Base-by-base conservation (phyloP, 306 rosid genomes). In the Cajanus cajan region DNA sequence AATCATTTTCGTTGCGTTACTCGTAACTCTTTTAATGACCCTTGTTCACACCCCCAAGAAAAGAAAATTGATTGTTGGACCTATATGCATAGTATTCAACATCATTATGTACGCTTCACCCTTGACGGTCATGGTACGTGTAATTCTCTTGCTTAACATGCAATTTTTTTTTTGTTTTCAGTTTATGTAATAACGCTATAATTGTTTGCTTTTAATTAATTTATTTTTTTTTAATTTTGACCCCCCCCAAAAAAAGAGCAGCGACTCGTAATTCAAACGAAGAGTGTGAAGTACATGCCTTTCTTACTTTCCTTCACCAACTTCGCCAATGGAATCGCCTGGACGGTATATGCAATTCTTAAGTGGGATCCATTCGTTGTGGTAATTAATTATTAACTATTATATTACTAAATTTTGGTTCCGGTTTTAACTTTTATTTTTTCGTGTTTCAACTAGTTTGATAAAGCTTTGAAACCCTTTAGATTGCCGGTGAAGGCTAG, bases 251-350 rank as follows among this genome's bases (percentile, higher is more conserved):
- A 66, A 54, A 36, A 58, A 61, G 78, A 61, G 57, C 84, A 95
- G 99, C 45, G 74, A 15, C 80, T 11, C 74, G 99, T 95, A 21
- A 78, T 93, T 74, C 79, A 18, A 78, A 86, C 94, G 4, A 91
- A 82, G 89, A 91, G 99, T 12, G 99, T 95, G n/a, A 91, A 86
- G 73, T 93, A 91, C 75, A 95, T 95, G 98, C 98, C 99, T 0
- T 89, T 95, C 71, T 54, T 59, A 39, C 94, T 93, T 57, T 93
- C 99, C 4, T 47, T 95, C 0, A 74, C 94, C 18, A 89, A 71
- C 87, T 88, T 95, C 55, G 37, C 21, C 75, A 91, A 93, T 62
- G 97, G 92, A 39, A 0, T 77, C 9, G 4, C 89, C 4, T 93
- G 98, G 98, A 78, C 76, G 2, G 4, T 48, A 24, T 95, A 88